Evolutionary conservation across 2,329 filamentous ascomycete species (phyloP).

Genomic region (Xylariaceae sp.): DNA sequence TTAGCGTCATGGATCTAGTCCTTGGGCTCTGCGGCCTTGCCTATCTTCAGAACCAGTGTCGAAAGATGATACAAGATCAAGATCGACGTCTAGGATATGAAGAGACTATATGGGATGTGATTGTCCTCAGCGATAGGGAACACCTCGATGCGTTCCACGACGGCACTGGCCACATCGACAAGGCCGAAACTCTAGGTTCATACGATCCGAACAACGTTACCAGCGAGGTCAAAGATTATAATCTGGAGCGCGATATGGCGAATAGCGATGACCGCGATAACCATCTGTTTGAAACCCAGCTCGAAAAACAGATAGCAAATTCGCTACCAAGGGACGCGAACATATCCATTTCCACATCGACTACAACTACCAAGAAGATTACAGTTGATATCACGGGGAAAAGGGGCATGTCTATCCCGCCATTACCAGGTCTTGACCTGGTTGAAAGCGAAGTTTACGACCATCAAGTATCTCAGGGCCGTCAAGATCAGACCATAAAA

Average conservation of each 20-base stretch:
- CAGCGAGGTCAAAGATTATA: slow-evolving; percentile 37
- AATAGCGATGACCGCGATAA: slow-evolving; percentile 44
- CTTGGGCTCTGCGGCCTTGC: slow-evolving; percentile 58
- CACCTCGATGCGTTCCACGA: slow-evolving; percentile 52
- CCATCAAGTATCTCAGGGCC: slow-evolving; percentile 19
- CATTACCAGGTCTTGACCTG: slow-evolving; percentile 56
- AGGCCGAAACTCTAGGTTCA: slow-evolving; percentile 23
- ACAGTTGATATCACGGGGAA: slow-evolving; percentile 59
- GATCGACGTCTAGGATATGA: slow-evolving; percentile 45
- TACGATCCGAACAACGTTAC: slow-evolving; percentile 31
- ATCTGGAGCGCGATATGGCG: slow-evolving; percentile 22
- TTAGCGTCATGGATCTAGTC: slow-evolving; percentile 58
- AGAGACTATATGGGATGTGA: slow-evolving; percentile 62
- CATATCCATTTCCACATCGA: slow-evolving; percentile 58
- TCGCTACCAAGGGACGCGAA: slow-evolving; percentile 52
- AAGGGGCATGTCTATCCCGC: slow-evolving; percentile 47
- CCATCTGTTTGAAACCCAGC: slow-evolving; percentile 43
- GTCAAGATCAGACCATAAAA: slow-evolving; percentile 31
- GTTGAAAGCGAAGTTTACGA: slow-evolving; percentile 43
- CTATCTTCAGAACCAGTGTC: slow-evolving; percentile 57
- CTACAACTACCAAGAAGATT: slow-evolving; percentile 58
- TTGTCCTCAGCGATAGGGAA: slow-evolving; percentile 56
- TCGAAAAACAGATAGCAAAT: slow-evolving; percentile 52
- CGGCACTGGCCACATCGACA: slow-evolving; percentile 33
- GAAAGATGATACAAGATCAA: slow-evolving; percentile 49